phyloP scores from a whole-genome alignment of 2,329 filamentous ascomycete genomes.

The Clonostachys chloroleuca region DNA sequence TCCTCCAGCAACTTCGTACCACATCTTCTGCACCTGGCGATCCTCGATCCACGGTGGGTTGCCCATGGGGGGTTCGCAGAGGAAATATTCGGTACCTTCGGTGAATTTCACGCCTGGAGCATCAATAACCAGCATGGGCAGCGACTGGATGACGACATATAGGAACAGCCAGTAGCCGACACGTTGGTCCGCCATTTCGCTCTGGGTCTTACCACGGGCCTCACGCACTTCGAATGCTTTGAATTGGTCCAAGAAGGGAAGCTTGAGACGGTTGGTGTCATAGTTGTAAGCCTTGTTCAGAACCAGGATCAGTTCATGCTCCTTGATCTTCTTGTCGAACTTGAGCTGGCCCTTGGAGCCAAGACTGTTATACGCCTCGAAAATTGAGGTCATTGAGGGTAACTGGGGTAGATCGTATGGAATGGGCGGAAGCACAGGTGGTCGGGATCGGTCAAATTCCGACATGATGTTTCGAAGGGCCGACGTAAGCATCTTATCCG shows the following conservation, averaged over 20 bases:
- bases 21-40: constrained; percentile 59
- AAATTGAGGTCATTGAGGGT: constrained; percentile 63
- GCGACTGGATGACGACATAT: constrained; percentile 71
- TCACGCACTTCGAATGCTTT: constrained; percentile 68
- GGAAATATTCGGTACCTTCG: constrained; percentile 75
- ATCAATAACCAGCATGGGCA: constrained; percentile 75
- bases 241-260: constrained; percentile 66
- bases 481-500: constrained; percentile 57
- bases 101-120: constrained; percentile 65
- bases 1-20: constrained; percentile 70
- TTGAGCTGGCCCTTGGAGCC: constrained; percentile 72
- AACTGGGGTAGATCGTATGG: constrained; percentile 84
- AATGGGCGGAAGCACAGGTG: constrained; percentile 85
- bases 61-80: constrained; percentile 71
- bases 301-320: constrained; percentile 72
- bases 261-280: constrained; percentile 54
- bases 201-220: constrained; percentile 55
- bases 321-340: constrained; percentile 68
- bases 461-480: constrained; percentile 75
- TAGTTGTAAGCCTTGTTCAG: constrained; percentile 80
- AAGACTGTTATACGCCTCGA: constrained; percentile 59
- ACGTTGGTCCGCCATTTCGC: constrained; percentile 67
- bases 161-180: constrained; percentile 80
- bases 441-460: constrained; percentile 85
- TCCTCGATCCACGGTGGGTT: constrained; percentile 71